Base-by-base conservation (phyloP, 225 moss, liverwort and hornwort genomes). In the Pseudisothecium myosuroides region DNA sequence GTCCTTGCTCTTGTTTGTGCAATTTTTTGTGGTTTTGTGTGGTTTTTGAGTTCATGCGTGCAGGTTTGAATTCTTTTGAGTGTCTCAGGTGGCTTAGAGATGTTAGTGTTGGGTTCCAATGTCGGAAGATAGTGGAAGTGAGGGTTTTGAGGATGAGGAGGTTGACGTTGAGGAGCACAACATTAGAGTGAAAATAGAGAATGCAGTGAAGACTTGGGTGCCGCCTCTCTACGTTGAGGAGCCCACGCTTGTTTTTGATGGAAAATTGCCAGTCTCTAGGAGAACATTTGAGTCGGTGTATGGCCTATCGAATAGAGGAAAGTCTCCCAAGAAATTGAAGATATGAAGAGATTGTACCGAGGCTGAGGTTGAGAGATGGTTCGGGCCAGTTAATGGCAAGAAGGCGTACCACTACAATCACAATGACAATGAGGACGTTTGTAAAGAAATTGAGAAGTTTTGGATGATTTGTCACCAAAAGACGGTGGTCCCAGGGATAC, bases 91-190 rank as follows among this genome's bases (percentile, higher is more conserved):
- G 59, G 4, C 24, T 54, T 54, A 9, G 11, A 11, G 49, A 11
- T 8, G 9, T 49, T 49, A 49, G 49, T 9, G 11, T 49, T 49
- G 49, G 49, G 9, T 49, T 49, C 11, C 5, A 67, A 37, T 67
- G 37, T 37, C 4, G 37, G 11, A 67, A 1, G 6, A 67, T 3
- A 67, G 11, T 5, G 11, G 20, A 0, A 37, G 11, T 67, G 37
- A 67, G 11, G 67, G 37, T 13, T 6, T 1, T 2, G n/a, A 68
- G 1, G 68, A 72, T 15, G 27, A 43, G 0, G 2, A 8, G 9
- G 27, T 43, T 9, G 43, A 9, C 9, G 5, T 6, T 39, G 39
- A 24, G 5, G 14, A 72, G 15, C n/a, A 24, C 9, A 16, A 9
- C 7, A 3, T 43, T 0, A 15, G 3, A 27, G 15, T 27, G 1